phyloP scores from a whole-genome alignment of 495 filamentous ascomycete genomes.

The Penicillium steckii region DNA sequence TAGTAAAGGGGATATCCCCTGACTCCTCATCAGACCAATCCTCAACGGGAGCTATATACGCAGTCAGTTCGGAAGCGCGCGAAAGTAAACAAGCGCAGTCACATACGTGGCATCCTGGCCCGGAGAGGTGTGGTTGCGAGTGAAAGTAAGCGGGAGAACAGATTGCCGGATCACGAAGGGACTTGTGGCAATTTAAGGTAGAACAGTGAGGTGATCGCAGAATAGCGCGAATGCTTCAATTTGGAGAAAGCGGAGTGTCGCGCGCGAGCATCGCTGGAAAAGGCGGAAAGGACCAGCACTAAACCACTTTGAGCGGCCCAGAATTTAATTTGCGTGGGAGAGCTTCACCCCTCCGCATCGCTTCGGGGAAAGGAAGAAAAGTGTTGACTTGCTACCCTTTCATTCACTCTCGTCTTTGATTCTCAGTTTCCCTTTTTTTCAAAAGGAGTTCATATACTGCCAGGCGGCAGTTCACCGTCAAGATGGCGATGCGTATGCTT shows the following conservation, averaged over 20 bases:
- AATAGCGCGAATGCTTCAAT: no score
- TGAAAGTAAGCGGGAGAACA: constrained; percentile 33
- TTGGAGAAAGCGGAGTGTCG: constrained; percentile 1
- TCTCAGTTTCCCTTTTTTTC: constrained; percentile 7
- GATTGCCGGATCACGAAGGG: constrained; percentile 25
- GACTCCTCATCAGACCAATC: constrained; percentile 49
- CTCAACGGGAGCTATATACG: constrained; percentile 35
- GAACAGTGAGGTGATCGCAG: neutral
- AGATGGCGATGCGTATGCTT: constrained; percentile 66
- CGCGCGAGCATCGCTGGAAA: constrained; percentile 19
- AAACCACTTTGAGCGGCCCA: constrained; percentile 36
- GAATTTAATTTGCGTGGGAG: constrained; percentile 33
- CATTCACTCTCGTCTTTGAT: constrained; percentile 8
- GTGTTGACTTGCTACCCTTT: constrained; percentile 12
- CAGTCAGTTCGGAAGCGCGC: constrained; percentile 13
- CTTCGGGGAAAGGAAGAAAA: constrained; percentile 11
- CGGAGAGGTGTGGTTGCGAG: constrained; percentile 20
- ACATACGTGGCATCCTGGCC: constrained; percentile 42
- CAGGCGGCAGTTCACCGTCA: constrained; percentile 42
- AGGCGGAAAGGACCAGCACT: constrained; percentile 30
- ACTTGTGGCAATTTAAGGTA: constrained; percentile 1
- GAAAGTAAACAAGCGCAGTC: constrained; percentile 13
- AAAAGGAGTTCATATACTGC: constrained; percentile 19
- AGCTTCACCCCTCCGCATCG: constrained; percentile 25
- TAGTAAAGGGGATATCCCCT: constrained; percentile 41